Evolutionary conservation across 2,329 filamentous ascomycete genomes (phyloP).

Genomic region (Sarocladium kiliense): DNA sequence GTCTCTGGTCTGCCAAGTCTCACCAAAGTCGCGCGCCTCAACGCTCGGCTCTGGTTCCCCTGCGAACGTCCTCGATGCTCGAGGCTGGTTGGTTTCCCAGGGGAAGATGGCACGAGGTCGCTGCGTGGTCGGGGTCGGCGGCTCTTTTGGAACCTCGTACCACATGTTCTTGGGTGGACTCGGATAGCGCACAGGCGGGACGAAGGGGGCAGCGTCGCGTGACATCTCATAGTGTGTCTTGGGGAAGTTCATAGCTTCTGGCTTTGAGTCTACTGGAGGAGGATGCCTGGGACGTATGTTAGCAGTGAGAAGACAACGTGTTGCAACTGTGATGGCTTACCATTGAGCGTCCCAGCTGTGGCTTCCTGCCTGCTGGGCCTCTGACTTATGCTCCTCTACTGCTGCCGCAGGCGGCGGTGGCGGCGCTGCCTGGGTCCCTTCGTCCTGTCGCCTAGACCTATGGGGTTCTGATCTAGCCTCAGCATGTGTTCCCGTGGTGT

Average conservation of each 20-base stretch:
- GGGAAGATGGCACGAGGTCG: constrained; percentile 74
- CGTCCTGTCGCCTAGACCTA: constrained; percentile 16
- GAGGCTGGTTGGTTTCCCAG: constrained; percentile 71
- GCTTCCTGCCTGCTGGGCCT: constrained; percentile 19
- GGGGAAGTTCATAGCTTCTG: constrained; percentile 83
- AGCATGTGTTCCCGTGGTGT: constrained; percentile 43
- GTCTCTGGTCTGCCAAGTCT: background rate
- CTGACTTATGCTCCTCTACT: constrained; percentile 18
- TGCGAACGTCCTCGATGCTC: constrained; percentile 58
- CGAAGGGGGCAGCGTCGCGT: constrained; percentile 66
- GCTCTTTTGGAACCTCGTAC: constrained; percentile 70
- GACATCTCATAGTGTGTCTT: constrained; percentile 79
- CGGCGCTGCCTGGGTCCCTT: constrained; percentile 3
- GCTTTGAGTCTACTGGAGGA: constrained; percentile 62
- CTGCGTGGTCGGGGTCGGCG: constrained; percentile 47
- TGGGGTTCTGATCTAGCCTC: constrained; percentile 35
- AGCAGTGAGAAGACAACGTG: too few relatives aligned
- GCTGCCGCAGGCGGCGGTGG: constrained; percentile 13
- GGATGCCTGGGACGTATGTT: constrained; percentile 47
- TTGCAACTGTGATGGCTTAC: constrained; percentile 27
- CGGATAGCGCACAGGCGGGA: constrained; percentile 71
- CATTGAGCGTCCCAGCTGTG: constrained; percentile 51
- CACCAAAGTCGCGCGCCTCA: constrained; percentile 5
- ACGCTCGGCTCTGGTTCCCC: constrained; percentile 14
- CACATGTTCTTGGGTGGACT: constrained; percentile 84